A percentile compares a stretch with the other conserved stretches of the same genome.
Evolutionary conservation across 371 early-diverging fungal genomes (phyloP).

Genomic region (Rhizomucor miehei): DNA sequence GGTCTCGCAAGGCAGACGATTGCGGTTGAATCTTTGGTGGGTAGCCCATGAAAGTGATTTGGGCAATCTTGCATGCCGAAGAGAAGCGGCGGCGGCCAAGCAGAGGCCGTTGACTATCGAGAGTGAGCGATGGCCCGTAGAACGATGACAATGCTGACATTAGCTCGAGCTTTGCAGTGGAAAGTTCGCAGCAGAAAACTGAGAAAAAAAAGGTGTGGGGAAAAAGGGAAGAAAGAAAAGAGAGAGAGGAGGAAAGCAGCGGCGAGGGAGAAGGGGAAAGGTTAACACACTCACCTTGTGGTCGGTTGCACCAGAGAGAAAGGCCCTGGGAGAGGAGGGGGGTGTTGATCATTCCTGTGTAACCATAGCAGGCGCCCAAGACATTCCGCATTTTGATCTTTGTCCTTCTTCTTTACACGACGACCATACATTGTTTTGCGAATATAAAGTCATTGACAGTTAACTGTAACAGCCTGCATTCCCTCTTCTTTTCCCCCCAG

Average conservation of each 20-base stretch:
- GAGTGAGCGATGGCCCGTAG: neutral
- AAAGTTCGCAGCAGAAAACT: conserved; percentile 4
- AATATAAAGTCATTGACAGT: too few relatives aligned
- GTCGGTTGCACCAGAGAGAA: too few relatives aligned
- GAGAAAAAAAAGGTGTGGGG: conserved; percentile 4
- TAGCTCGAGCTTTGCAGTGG: neutral
- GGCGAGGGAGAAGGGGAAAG: neutral
- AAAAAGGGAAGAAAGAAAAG: conserved; percentile 4
- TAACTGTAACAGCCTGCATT: too few relatives aligned
- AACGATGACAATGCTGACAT: conserved; percentile 5
- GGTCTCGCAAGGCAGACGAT: conserved; percentile 40
- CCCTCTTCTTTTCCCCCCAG: too few relatives aligned
- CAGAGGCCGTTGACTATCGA: neutral
- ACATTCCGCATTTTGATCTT: too few relatives aligned
- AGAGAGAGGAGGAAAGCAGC: conserved; percentile 3
- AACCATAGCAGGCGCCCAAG: too few relatives aligned
- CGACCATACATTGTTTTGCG: too few relatives aligned
- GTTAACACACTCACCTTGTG: too few relatives aligned
- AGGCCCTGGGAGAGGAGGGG: too few relatives aligned
- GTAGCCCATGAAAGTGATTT: conserved; percentile 19
- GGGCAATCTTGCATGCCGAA: conserved; percentile 16
- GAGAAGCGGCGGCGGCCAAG: conserved; percentile 6
- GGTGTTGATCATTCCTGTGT: too few relatives aligned
- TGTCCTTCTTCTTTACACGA: too few relatives aligned
- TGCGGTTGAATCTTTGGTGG: conserved; percentile 41